Base-by-base conservation (phyloP, 75 land plant genomes). In the Picea sitchensis region DNA sequence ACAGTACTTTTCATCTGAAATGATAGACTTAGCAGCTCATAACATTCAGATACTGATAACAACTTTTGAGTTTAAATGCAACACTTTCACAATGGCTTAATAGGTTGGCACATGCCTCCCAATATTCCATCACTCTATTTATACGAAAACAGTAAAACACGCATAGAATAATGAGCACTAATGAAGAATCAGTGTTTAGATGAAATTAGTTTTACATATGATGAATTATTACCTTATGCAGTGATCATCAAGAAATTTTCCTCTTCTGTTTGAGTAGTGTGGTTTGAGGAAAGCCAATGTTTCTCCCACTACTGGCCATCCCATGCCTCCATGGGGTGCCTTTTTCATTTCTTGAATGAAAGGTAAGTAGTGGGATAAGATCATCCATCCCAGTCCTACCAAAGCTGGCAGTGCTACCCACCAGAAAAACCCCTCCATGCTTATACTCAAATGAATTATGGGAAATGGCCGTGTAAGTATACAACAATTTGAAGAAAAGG, bases 241-340 rank as follows among this genome's bases (percentile, higher is more conserved):
- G 63, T 82, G 87, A 14, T 85, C 72, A 68, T 87, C 79, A 3
- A 90, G 67, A 82, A 85, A 90, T 13, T 36, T 75, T 12, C 91
- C 89, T 26, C 80, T 69, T 41, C 82, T 79, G 82, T 79, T 81
- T 2, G 91, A 85, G 17, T 36, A 32, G 59, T 90, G 91, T 30
- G 91, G 87, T 61, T 63, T 88, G 17, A 91, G 73, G 77, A 90
- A 86, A 23, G 77, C 69, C 30, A 89, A 75, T 7, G 95, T 90
- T 72, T 94, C 95, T 18, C 96, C 96, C 18, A 88, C 0, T 6
- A 88, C 57, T 41, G 95, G 92, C 89, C 82, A 92, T 0, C 96
- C 96, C 89, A 94, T 84, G 82, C 76, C 72, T 12, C 96, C 96
- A 17, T 68, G 79, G 0, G 90, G 88, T 14, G 61, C 47, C n/a